Conservation (phyloP, 2,329 filamentous ascomycete species). For the Ustilaginoidea virens region DNA sequence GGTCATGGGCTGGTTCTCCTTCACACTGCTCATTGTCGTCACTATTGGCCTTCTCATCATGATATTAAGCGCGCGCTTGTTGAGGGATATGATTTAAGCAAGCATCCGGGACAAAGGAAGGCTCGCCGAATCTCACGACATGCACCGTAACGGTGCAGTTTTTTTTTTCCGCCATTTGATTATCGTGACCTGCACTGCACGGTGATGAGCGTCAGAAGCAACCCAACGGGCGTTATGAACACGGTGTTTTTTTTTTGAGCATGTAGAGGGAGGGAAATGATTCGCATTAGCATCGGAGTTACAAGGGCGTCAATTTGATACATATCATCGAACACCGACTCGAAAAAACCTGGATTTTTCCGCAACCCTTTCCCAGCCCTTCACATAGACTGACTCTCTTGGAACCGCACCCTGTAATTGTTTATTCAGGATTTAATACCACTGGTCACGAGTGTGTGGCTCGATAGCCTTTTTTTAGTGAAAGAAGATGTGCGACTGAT, state of each 20-base stretch:
- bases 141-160: conserved; percentile 1
- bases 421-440: no score
- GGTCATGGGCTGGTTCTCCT: conserved; percentile 96
- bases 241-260: conserved; percentile 5
- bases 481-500: no score
- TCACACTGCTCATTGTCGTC: conserved; percentile 82
- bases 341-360: no score
- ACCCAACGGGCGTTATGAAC: conserved; percentile 8
- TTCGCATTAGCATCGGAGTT: conserved; percentile 21
- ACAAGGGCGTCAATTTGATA: conserved; percentile 23
- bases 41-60: conserved; percentile 91
- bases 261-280: conserved; percentile 3
- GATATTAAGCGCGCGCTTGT: conserved; percentile 81
- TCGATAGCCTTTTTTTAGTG: no score
- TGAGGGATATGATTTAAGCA: conserved; percentile 37
- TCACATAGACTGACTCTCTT: no score
- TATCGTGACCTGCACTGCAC: no score
- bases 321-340: conserved; percentile 16
- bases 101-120: conserved; percentile 1
- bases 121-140: conserved; percentile 2
- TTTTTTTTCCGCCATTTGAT: no score
- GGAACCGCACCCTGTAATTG: no score
- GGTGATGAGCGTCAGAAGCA: conserved; percentile 8
- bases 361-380: no score
- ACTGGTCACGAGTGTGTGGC: no score